Conservation (phyloP, 345 rosid genomes). For the Boechera retrofracta region DNA sequence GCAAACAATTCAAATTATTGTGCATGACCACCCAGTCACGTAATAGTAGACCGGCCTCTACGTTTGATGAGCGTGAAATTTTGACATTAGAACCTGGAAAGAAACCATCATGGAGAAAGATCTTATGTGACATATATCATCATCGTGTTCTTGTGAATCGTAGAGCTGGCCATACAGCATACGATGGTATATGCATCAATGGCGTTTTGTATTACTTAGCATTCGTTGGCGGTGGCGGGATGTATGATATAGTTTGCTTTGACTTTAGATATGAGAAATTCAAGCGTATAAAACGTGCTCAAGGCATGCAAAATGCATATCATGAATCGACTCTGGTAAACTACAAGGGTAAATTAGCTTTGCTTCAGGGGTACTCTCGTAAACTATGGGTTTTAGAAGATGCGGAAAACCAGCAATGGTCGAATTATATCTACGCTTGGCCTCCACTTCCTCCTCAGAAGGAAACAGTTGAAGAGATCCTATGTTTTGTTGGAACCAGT, state of each 20-base stretch:
- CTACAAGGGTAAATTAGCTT: conserved; percentile 34
- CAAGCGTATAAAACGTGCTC: neutral
- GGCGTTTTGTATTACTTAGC: conserved; percentile 19
- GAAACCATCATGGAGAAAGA: conserved; percentile 1
- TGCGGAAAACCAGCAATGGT: conserved; percentile 9
- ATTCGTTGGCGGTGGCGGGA: neutral
- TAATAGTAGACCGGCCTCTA: neutral
- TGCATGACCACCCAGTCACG: neutral
- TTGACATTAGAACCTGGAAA: neutral
- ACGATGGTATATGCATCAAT: conserved; percentile 25
- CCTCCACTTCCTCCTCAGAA: neutral
- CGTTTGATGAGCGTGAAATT: neutral
- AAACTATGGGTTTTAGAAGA: conserved; percentile 21
- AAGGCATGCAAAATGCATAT: neutral
- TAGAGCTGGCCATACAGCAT: neutral
- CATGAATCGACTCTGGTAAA: neutral
- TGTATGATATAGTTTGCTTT: neutral
- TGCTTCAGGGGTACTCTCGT: neutral
- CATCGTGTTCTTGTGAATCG: neutral
- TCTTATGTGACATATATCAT: neutral
- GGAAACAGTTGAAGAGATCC: neutral
- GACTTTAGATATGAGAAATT: conserved; percentile 16
- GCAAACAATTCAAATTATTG: conserved; percentile 10
- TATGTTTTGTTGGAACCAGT: neutral
- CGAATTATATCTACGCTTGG: neutral